Evolutionary conservation across 202 grass and related monocot species (phyloP), one percentile per base, ranked within the genome.

Genomic region (Zoysia matrella): DNA sequence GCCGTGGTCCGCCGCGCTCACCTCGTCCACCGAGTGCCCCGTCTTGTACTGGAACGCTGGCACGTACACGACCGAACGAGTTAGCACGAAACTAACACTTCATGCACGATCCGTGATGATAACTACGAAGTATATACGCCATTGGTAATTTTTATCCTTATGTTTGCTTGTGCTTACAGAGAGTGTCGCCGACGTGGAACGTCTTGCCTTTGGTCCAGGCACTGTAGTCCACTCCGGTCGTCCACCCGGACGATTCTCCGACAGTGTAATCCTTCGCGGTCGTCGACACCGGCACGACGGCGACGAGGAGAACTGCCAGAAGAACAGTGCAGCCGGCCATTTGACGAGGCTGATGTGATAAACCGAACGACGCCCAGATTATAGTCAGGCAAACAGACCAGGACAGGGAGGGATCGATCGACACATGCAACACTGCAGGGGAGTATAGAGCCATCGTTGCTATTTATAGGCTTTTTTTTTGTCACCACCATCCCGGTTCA

Each of bases 21-120:
- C 93, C 80, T 92, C 90, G 47, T 44, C 64, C 49, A 92, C 86
- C 15, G 60, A 89, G 85, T 96, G 93, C 40, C 64, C 8, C 47
- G 67, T 4, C 9, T 6, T 63, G 66, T 96, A 92, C 81, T 80
- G 76, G 83, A 95, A 95, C 62, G 74, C 93, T 90, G 93, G 4
- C 61, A 30, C n/a, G 10, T 16, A 60, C 57, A 67, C 8, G 46
- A 1, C 3, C 10, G 36, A 39, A 40, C 61, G 8, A 6, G 30
- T 53, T 41, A 53, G 15, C 7, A 36, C 30, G 30, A 36, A 36
- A 36, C 30, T 36, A 36, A 36, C 30, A 36, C 46, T 39, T 68
- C 8, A n/a, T 6, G 14, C 55, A 57, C 15, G 55, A 36, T 36
- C 30, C 30, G 30, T 36, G 30, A 36, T 36, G 30, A 36, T 36